phyloP scores from a whole-genome alignment of 768 basidiomycete genomes.

The Phanerochaete sordida region DNA sequence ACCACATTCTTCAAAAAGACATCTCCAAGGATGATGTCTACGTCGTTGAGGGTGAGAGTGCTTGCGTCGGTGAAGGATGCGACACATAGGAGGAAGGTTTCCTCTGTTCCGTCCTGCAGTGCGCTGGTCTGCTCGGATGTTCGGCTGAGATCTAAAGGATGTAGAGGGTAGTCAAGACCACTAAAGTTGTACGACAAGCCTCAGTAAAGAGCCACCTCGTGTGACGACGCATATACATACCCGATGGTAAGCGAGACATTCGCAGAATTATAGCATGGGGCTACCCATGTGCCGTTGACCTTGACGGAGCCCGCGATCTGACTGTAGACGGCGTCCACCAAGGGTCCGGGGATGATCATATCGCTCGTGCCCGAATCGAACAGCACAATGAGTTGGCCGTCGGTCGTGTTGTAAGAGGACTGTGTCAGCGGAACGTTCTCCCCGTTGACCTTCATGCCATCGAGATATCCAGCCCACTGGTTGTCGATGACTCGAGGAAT shows the following conservation, averaged over 20 bases:
- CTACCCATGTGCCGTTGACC: constrained; percentile 19
- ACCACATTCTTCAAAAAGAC: constrained; percentile 32
- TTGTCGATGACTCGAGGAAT: constrained; percentile 47
- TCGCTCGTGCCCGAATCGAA: constrained; percentile 25
- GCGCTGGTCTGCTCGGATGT: not conserved
- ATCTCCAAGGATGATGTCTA: constrained; percentile 30
- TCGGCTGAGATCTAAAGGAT: not conserved
- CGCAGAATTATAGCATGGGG: constrained; percentile 27
- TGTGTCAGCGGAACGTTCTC: constrained; percentile 43
- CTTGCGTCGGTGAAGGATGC: constrained; percentile 22
- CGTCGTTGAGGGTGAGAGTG: constrained; percentile 10
- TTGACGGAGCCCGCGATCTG: constrained; percentile 24
- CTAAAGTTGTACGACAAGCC: too few relatives aligned
- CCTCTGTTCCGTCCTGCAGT: not conserved
- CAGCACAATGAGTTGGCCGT: constrained; percentile 17
- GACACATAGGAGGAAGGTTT: constrained; percentile 22
- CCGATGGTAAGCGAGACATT: constrained; percentile 27
- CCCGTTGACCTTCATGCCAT: constrained; percentile 45
- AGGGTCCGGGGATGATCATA: constrained; percentile 16
- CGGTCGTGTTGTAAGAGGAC: constrained; percentile 7
- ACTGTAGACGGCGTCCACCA: constrained; percentile 25
- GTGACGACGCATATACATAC: too few relatives aligned
- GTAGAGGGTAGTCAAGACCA: not conserved
- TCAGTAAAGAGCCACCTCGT: too few relatives aligned
- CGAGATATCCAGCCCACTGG: constrained; percentile 35